Evolutionary conservation across 2,329 filamentous ascomycete species (phyloP).

Genomic region (Anisogramma anomala): DNA sequence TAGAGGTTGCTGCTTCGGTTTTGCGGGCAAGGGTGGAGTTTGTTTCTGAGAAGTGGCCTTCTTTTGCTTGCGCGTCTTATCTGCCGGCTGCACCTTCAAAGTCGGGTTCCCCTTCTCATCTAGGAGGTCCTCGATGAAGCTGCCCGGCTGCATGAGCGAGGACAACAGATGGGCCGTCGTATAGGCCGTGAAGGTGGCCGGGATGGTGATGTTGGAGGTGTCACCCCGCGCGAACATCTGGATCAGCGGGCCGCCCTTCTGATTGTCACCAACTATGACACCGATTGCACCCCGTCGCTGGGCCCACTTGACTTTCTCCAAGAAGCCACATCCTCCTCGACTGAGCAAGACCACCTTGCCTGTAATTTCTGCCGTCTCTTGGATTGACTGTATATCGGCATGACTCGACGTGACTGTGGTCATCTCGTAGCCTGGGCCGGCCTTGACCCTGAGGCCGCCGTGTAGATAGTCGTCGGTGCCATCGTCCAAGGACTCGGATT

Average conservation of each 20-base stretch:
- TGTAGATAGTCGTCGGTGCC: conserved; percentile 80
- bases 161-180: conserved; percentile 90
- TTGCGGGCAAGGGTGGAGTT: conserved; percentile 17
- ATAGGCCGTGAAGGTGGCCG: conserved; percentile 86
- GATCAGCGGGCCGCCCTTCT: conserved; percentile 75
- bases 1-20: conserved; percentile 10
- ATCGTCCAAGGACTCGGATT: conserved; percentile 41
- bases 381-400: conserved; percentile 82
- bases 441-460: conserved; percentile 30
- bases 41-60: conserved; percentile 24
- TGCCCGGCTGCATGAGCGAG: conserved; percentile 65
- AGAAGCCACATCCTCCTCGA: conserved; percentile 86
- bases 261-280: conserved; percentile 88
- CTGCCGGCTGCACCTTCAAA: conserved; percentile 40
- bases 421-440: conserved; percentile 24
- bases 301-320: conserved; percentile 96
- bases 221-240: conserved; percentile 98
- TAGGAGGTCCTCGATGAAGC: conserved; percentile 47
- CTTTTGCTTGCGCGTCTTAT: conserved; percentile 27
- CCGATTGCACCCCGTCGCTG: conserved; percentile 81
- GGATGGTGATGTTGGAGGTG: conserved; percentile 88
- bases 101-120: conserved; percentile 48
- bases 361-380: conserved; percentile 83
- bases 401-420: conserved; percentile 39
- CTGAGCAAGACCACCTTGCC: conserved; percentile 89